Evolutionary conservation across 805 yeast genomes (phyloP), one percentile per base, ranked within the genome.

Genomic region (Blastobotrys terrestris): DNA sequence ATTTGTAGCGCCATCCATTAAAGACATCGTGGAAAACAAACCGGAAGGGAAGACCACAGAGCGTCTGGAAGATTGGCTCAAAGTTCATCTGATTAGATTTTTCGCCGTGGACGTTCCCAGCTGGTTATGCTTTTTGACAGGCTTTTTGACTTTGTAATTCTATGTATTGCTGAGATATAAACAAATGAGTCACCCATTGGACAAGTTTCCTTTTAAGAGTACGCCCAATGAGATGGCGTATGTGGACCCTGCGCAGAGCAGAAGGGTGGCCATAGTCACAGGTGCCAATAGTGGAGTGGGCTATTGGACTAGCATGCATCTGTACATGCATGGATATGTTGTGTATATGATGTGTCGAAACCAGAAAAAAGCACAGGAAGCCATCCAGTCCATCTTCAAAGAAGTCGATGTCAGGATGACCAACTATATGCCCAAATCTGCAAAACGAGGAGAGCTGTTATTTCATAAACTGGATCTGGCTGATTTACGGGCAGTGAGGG

Each of bases 241-340:
- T 18, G 18, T 26, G 5, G 35, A 26, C 11, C 35, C 35, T 5
- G 11, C 35, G 35, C 35, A 16, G 44, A 20, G 15, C 2, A 26
- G 49, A 18, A 15, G 81, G 53, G 82, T 85, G 2, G 91, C 87
- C 1, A 70, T 88, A 4, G 80, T 88, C 31, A 84, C 94, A 0
- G 95, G 95, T 1, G 95, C 94, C 3, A 85, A 83, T 60, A 77
- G 85, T 52, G 96, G 95, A 0, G 78, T 86, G 16, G 96, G 96
- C 11, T 87, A 78, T 73, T 85, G 75, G 64, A 83, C 91, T 0
- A 87, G 81, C 7, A 71, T 87, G 20, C 91, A 87, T 61, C 73
- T 88, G 3, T 87, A 84, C 61, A 71, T 86, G 49, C 96, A 87
- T 66, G 96, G 96, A 0, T 85, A 78, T 63, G 72, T 75, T 5